Base-by-base conservation (phyloP, 768 basidiomycete genomes). In the Jaapia argillacea region DNA sequence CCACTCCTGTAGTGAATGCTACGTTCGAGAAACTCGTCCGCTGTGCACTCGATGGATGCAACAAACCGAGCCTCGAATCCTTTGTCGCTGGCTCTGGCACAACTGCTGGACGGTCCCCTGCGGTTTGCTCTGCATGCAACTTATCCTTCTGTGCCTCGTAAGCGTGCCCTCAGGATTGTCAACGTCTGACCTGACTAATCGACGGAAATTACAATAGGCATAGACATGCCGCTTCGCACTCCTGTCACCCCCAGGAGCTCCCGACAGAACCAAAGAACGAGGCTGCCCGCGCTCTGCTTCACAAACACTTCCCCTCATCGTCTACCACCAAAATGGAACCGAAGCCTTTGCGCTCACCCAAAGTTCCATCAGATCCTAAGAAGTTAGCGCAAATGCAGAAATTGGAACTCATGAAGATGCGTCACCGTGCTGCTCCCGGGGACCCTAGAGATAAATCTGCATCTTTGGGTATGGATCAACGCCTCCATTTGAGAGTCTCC, bases 391-490 rank as follows among this genome's bases (percentile, higher is more conserved):
- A 77, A 48, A 58, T 69, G 46, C 69, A 70, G 44, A 77, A 75
- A 51, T 55, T 87, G 14, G 74, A 79, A 52, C 54, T 80, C 4
- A 84, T 89, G 72, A 85, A 77, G 54, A 72, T 90, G 71, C 77
- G 79, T 43, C 85, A 83, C 55, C 69, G 66, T 28, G 88, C 88
- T 7, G 51, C 64, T 33, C 74, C 85, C 2, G 75, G 66, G 5
- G 78, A 88, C 51, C 67, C 73, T 16, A 77, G 71, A 51, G 77
- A 81, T 54, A 71, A 63, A 41, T 42, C 59, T 1, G 63, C 67
- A 7, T 59, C 63, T 13, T 58, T 76, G 1, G 62, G 76, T 12
- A 53, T 75, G 36, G 71, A 74, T 20, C 69, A 84, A 45, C 72
- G 85, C 20, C 50, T 83, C 33, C 74, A 83, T 55, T 51, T 86